Evolutionary conservation across 2,329 filamentous ascomycete species (phyloP), one percentile per base, ranked within the genome.

Genomic region (Hymenoscyphus occultus): DNA sequence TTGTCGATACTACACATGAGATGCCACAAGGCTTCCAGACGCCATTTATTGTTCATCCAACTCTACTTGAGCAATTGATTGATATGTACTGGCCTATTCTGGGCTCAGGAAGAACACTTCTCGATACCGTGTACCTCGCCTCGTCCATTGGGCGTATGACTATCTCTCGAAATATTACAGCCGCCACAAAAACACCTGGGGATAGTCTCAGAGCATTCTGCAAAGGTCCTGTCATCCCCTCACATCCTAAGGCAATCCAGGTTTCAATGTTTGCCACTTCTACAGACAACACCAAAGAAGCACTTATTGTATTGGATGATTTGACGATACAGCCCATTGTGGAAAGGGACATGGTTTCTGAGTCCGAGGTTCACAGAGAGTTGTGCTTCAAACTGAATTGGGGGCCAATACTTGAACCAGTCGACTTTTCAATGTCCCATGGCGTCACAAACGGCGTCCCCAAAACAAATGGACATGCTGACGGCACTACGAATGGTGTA

Each of bases 371-470:
- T 10, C 67, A 77, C n/a, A 74, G 79, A 19, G 78, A 82, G 70
- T 75, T 82, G 1, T 82, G 80, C 71, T 82, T 79, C 70, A 82
- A 80, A 71, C 57, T 81, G 3, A 76, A 81, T 32, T 82, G 80
- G 80, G 80, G 81, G 61, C 77, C 76, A 65, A 76, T 69, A 40
- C 56, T 70, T 59, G 56, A 69, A 45, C 39, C 63, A 6, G 31
- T 59, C 5, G 32, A 64, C 39, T 28, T 40, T n/a, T n/a, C 56
- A 61, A 57, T 59, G 39, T 48, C 60, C 2, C 59, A 67, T 42
- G 56, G 39, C 1, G 14, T 56, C 14, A 14, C 19, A 12, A 61
- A 51, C 28, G 39, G 28, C 13, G 22, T 39, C 12, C 16, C 39
- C 3, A 28, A 39, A 9, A 39, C 14, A 7, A 35, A 7, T 16